Percentiles rank a stretch among this genome's conserved stretches.
phyloP scores from a whole-genome alignment of 805 yeast genomes.

The Kazachstania martiniae region DNA sequence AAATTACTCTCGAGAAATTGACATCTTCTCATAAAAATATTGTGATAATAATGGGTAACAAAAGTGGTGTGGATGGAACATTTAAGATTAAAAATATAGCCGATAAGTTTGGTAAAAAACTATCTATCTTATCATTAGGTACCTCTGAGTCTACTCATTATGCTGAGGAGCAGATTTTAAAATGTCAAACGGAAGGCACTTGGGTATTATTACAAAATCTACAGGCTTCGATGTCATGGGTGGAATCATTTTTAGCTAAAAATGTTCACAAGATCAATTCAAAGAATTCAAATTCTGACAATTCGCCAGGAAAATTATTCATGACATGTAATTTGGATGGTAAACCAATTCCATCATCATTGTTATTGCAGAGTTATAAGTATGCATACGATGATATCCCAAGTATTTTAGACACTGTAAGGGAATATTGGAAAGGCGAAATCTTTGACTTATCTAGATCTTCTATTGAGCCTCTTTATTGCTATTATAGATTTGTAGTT shows the following conservation, averaged over 20 bases:
- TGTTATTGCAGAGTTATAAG: slow-evolving; percentile 41
- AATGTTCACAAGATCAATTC: slow-evolving; percentile 27
- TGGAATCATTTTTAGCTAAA: slow-evolving; percentile 39
- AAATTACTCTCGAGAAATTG: background rate
- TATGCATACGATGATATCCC: slow-evolving; percentile 52
- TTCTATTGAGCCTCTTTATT: slow-evolving; percentile 1
- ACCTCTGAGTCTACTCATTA: slow-evolving; percentile 50
- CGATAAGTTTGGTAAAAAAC: slow-evolving; percentile 10
- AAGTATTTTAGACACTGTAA: slow-evolving; percentile 29
- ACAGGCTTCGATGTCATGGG: slow-evolving; percentile 62
- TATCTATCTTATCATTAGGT: slow-evolving; percentile 58
- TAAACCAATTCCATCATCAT: slow-evolving; percentile 42
- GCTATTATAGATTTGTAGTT: slow-evolving; percentile 41
- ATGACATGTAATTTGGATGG: slow-evolving; percentile 49
- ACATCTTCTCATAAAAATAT: slow-evolving; percentile 1
- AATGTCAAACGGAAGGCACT: slow-evolving; percentile 36
- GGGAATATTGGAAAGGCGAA: slow-evolving; percentile 23
- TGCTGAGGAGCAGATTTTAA: slow-evolving; percentile 44
- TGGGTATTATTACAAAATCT: slow-evolving; percentile 79
- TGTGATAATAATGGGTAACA: slow-evolving; percentile 41
- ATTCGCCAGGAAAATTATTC: slow-evolving; percentile 40
- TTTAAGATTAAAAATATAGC: slow-evolving; percentile 40
- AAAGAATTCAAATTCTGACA: slow-evolving; percentile 7
- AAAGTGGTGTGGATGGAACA: slow-evolving; percentile 59
- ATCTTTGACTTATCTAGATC: slow-evolving; percentile 27